Percentiles rank a stretch among this genome's conserved stretches.
These are phyloP conservation scores for Trypanosoma brucei DNA, from an alignment of 208 protist species.

Conservation along the genomic window DNA sequence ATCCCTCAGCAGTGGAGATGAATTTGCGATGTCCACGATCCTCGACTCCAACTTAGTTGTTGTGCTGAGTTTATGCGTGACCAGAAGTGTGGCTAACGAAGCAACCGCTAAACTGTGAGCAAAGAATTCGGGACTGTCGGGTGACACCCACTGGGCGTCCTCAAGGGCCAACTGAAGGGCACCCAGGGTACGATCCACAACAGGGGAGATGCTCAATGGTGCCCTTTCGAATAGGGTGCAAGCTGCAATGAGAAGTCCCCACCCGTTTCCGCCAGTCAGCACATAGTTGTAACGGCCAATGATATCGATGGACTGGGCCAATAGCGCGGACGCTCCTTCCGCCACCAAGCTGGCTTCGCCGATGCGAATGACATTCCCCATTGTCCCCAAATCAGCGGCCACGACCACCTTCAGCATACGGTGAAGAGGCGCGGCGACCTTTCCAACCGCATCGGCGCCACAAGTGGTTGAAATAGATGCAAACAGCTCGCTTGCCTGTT, in stretches of 20 bases:
- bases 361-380: conserved; percentile 17
- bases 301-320: conserved; percentile 38
- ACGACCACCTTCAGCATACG: conserved; percentile 12
- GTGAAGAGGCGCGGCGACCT: conserved; percentile 13
- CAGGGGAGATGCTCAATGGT: conserved; percentile 16
- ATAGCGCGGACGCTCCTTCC: conserved; percentile 21
- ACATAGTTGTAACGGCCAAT: conserved; percentile 24
- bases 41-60: background rate
- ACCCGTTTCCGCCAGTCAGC: conserved; percentile 4
- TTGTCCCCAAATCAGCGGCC: conserved; percentile 5
- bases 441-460: conserved; percentile 12
- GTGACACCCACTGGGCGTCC: background rate
- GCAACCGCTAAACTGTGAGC: too few species aligned
- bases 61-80: too few species aligned
- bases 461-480: conserved; percentile 9
- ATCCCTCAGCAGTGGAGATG: background rate
- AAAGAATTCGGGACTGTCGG: too few species aligned
- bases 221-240: conserved; percentile 33
- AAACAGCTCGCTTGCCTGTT: conserved; percentile 11
- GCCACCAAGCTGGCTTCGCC: conserved; percentile 16
- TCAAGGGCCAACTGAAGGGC: conserved; percentile 7
- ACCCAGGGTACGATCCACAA: conserved; percentile 5
- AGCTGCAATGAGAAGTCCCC: conserved; percentile 30
- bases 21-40: background rate
- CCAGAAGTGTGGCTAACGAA: too few species aligned